Base-by-base conservation (phyloP, 805 yeast genomes). In the Clavispora vitiphila region DNA sequence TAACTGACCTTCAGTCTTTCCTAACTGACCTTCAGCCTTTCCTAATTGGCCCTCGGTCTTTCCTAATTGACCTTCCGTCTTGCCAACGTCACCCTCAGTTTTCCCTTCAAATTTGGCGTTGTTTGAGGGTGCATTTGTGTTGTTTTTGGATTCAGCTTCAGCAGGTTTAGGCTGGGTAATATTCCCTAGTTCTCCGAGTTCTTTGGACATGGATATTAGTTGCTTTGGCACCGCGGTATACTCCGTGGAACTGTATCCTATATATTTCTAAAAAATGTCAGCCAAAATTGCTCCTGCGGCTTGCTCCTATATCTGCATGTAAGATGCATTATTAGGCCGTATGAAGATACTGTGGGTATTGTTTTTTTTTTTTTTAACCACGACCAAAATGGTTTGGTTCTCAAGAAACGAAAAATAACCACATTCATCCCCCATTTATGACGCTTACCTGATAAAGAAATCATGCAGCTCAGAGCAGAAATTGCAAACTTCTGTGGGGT, bases 21-120 rank as follows among this genome's bases (percentile, higher is more conserved):
- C 48, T 2, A 23, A 8, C 11, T 19, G 20, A 5, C 18, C 27
- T 25, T 47, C 50, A 4, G 40, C 27, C 12, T 37, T 27, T 1
- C 37, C 37, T 8, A 34, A 9, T 30, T 36, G 29, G n/a, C 41
- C 41, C 18, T 39, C 42, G 7, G 44, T 34, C 9, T 50, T 39
- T 2, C 54, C 54, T 32, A 39, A 40, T 26, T 55, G 49, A 16
- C 58, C 58, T 14, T 46, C 49, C 3, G 49, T 35, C 12, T 25
- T 38, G 8, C 36, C 36, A 2, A 32, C 10, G 3, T 38, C 14
- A 10, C 41, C 41, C 14, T 38, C 41, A 8, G 36, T 23, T 14
- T 38, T 38, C 5, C 44, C 44, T 23, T 42, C 46, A 16, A 34
- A 41, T 27, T 41, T 43, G 20, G 34, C 38, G 12, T 36, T 40